These are phyloP conservation scores for Leccinum pallidistipes DNA, from an alignment of 1,284 basidiomycete species.

Conservation along the genomic window DNA sequence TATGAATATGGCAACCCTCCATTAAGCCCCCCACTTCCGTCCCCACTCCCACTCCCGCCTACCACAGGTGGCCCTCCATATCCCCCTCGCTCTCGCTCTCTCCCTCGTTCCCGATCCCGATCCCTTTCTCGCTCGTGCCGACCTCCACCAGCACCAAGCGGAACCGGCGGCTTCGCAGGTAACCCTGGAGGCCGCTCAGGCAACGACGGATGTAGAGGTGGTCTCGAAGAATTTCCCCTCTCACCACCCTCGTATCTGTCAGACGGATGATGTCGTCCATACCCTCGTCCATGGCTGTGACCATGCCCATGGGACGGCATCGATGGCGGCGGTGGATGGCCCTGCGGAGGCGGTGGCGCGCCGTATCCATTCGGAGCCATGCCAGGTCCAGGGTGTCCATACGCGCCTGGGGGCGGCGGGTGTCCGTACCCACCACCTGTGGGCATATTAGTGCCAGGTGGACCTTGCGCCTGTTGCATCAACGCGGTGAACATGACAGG, in stretches of 20 bases:
- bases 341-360: slow-evolving; percentile 12
- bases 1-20: slow-evolving; percentile 28
- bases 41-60: slow-evolving; percentile 11
- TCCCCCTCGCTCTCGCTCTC: slow-evolving; percentile 17
- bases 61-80: slow-evolving; percentile 10
- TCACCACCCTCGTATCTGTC: slow-evolving; percentile 23
- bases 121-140: slow-evolving; percentile 25
- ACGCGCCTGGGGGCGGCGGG: slow-evolving; percentile 10
- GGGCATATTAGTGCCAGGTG: slow-evolving; percentile 6
- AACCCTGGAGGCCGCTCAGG: slow-evolving; percentile 21
- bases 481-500: slow-evolving; percentile 30
- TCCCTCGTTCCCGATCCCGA: slow-evolving; percentile 9
- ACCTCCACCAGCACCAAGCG: slow-evolving; percentile 14
- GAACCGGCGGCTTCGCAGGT: slow-evolving; percentile 21
- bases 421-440: slow-evolving; percentile 15
- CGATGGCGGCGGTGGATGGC: slow-evolving; percentile 22
- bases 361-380: slow-evolving; percentile 21
- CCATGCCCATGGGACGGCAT: slow-evolving; percentile 11
- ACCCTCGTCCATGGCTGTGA: slow-evolving; percentile 11
- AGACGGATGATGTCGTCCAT: slow-evolving; percentile 11
- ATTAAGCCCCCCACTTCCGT: slow-evolving; percentile 18
- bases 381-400: slow-evolving; percentile 14
- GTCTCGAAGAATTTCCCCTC: slow-evolving; percentile 3
- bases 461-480: slow-evolving; percentile 30
- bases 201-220: slow-evolving; percentile 21